Base-by-base conservation (phyloP, 1,284 basidiomycete genomes). In the Ustilago cynodontis region DNA sequence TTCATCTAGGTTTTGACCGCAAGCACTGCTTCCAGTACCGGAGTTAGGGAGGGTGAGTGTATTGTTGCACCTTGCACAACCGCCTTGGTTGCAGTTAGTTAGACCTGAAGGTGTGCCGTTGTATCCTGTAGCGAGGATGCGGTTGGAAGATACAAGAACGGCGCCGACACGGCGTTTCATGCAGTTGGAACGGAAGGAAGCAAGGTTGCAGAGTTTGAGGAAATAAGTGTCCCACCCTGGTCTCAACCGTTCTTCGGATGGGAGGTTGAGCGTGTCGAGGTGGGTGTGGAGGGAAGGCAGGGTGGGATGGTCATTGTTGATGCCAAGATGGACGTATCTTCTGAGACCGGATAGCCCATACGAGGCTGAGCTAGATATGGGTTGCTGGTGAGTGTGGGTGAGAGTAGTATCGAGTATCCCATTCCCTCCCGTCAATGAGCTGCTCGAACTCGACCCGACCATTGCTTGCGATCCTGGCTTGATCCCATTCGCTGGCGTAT, bases 161-260 rank as follows among this genome's bases (percentile, higher is more conserved):
- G 94, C 95, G 14, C 95, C 95, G 0, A 98, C 95, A 1, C 97
- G 90, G 4, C 97, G 91, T 85, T 99, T 99, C 96, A 98, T 98
- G 58, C 85, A 86, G 71, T 87, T 87, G 50, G 80, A 83, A 8
- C 86, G 85, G 41, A 82, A 62, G 3, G 81, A 83, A 8, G 82
- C 81, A 11, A 83, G 72, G 18, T 80, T 81, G 77, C 81, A 86
- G 9, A 86, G 79, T n/a, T 74, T 79, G 45, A 86, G 72, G 54
- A 86, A 86, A 71, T 86, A 86, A 5, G 74, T 77, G 47, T 86
- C 85, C 84, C 84, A 86, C 16, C 79, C 65, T 0, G 85, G 85
- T 3, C 83, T 75, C 5, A 86, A 86, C 92, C 98, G 85, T 94
- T 98, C n/a, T 91, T 94, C 45, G 93, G 89, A 78, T 91, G 91